Evolutionary conservation across 192 early-diverging fungal species (phyloP), one percentile per base, ranked within the genome.

Genomic region (Podila clonocystis): DNA sequence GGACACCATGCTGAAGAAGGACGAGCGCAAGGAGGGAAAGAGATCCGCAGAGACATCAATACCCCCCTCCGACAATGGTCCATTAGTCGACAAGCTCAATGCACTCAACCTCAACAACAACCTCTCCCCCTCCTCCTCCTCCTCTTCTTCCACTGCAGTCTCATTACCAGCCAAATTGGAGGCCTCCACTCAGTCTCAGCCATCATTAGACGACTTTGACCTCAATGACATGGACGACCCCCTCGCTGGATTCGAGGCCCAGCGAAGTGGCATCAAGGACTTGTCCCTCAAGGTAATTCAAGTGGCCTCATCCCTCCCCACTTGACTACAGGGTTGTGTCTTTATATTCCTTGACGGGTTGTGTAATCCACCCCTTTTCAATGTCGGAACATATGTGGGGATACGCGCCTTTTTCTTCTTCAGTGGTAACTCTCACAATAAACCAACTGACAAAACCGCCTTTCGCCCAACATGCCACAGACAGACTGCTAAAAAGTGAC

Each of bases 221-320:
- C 26, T 80, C 6, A 80, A 80, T 52, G 77, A 80, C 58, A 80
- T 80, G 65, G 77, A 80, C 55, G 77, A 80, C 28, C 77, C 77
- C 17, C 67, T 80, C 20, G 77, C 77, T 24, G 77, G 77, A 28
- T 80, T 80, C 55, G 77, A 80, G 71, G 77, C 77, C 12, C 77
- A 80, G 29, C 70, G 77, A 58, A 80, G 77, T 61, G 77, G 77
- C 36, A 80, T 80, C 33, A 80, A 80, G 34, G 77, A 80, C 26
- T 50, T 80, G 26, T 80, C 77, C 11, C 49, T 80, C 13, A 80
- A 80, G 77, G 77, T 73, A 80, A 20, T 36, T 34, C 29, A 13
- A 9, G 8, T 4, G 1, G 19, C 41, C 28, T 8, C 15, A 17
- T 67, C 19, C 17, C 24, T 45, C 22, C 13, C 12, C 30, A 28